These are phyloP conservation scores for Candida anglica DNA, from an alignment of 805 yeast species.

Conservation along the genomic window DNA sequence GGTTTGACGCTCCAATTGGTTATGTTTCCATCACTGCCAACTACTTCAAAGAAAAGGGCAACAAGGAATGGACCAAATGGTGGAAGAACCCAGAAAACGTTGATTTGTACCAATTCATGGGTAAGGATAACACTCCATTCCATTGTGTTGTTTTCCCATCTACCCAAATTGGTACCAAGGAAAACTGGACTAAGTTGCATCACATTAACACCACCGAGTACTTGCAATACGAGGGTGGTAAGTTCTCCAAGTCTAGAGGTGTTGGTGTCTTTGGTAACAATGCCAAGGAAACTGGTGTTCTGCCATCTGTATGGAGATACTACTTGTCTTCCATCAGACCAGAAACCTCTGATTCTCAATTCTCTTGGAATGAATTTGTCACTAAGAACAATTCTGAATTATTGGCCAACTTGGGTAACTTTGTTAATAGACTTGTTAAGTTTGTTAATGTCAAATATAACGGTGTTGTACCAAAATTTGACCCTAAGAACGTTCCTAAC, in stretches of 20 bases:
- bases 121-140: conserved; percentile 98
- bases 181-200: conserved; percentile 85
- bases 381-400: conserved; percentile 90
- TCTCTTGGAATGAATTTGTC: conserved; percentile 96
- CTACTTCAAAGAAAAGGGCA: conserved; percentile 43
- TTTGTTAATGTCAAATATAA: conserved; percentile 87
- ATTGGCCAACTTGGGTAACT: conserved; percentile 94
- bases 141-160: conserved; percentile 98
- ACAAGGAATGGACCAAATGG: conserved; percentile 76
- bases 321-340: conserved; percentile 91
- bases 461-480: conserved; percentile 77
- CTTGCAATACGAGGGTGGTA: conserved; percentile 96
- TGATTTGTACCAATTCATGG: conserved; percentile 93
- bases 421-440: conserved; percentile 89
- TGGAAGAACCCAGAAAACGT: conserved; percentile 94
- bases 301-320: conserved; percentile 97
- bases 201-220: conserved; percentile 95
- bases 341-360: conserved; percentile 92
- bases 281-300: conserved; percentile 87
- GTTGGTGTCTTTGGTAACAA: conserved; percentile 98
- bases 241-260: conserved; percentile 96
- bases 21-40: conserved; percentile 94
- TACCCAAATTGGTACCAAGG: conserved; percentile 81
- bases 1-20: conserved; percentile 99
- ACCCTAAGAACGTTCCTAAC: conserved; percentile 42